Base-by-base conservation (phyloP, 352 stramenopile species). In the Peronospora farinosa region DNA sequence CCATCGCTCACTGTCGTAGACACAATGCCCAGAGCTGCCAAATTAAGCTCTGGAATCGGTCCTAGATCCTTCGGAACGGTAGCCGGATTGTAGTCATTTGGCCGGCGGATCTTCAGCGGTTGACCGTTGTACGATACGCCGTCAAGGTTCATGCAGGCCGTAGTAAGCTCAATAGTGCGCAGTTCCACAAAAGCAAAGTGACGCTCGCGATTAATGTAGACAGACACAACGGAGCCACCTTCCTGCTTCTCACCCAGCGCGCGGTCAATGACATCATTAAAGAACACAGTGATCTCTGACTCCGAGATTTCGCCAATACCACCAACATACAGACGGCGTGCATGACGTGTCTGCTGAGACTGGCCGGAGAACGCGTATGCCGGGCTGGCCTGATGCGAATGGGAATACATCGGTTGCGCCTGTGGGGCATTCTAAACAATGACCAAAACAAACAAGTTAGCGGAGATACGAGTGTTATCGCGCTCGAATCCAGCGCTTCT, bases 131-230 rank as follows among this genome's bases (percentile, higher is more conserved):
- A 97, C 54, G 88, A 78, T 46, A 99, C 84, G 17, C 95, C 96
- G 60, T 98, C 95, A 17, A 99, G 72, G 28, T 91, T 89, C 64
- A 98, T 91, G 67, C 93, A 98, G 3, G 95, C 88, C 6, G 92
- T 98, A 23, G 94, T 95, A 39, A 98, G 88, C 65, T 97, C 95
- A 51, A 98, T 96, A 10, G 74, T 97, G 56, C 87, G 92, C 56
- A 99, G 96, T 77, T 99, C 96, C 21, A 99, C 81, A 62, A 99
- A 99, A 13, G 91, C 95, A 54, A 98, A 99, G 33, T 95, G 85
- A 43, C 95, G 89, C 58, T 98, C 94, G 44, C 81, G 72, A 70
- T 98, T 98, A 50, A 98, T 97, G 69, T 98, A 98, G 7, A 98
- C 82, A 19, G 78, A 90, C 40, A 90, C 78, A 15, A 92, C 82